Evolutionary conservation across 441 rosid species (phyloP).

Genomic region (Pelargonium myrrhifolium): DNA sequence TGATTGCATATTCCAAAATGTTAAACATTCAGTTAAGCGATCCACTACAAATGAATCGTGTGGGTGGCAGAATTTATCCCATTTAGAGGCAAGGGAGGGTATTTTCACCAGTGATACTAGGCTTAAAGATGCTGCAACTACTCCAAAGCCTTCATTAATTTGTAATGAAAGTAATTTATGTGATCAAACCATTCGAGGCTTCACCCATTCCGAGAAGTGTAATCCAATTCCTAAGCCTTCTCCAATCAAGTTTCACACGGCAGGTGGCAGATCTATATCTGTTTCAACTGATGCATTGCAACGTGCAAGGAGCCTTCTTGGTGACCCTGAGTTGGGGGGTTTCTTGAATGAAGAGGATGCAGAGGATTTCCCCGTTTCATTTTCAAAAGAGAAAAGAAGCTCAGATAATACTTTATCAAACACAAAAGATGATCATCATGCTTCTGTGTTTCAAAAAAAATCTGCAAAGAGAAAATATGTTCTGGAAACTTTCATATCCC

Average conservation of each 20-base stretch:
- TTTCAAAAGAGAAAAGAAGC: conserved; percentile 24
- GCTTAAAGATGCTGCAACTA: conserved; percentile 16
- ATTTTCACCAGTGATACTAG: conserved; percentile 12
- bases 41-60: conserved; percentile 18
- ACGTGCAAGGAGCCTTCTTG: conserved; percentile 91
- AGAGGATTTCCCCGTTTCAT: conserved; percentile 31
- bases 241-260: conserved; percentile 75
- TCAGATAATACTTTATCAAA: conserved; percentile 27
- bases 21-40: conserved; percentile 25
- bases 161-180: conserved; percentile 27
- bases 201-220: conserved; percentile 25
- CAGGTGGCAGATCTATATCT: conserved; percentile 79
- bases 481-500: conserved; percentile 49
- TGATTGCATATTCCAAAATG: conserved; percentile 24
- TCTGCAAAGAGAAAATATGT: conserved; percentile 33
- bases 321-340: conserved; percentile 70
- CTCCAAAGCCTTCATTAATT: conserved; percentile 27
- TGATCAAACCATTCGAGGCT: conserved; percentile 22
- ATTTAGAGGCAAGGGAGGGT: conserved; percentile 18
- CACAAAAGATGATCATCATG: conserved; percentile 31
- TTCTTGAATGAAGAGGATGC: conserved; percentile 39
- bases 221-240: conserved; percentile 40
- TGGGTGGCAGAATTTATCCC: conserved; percentile 21
- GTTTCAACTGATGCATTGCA: conserved; percentile 76
- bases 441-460: conserved; percentile 33